A percentile compares a stretch with the other conserved stretches of the same genome.
phyloP scores from a whole-genome alignment of 768 basidiomycete species.

The Sarcodon aspratus region DNA sequence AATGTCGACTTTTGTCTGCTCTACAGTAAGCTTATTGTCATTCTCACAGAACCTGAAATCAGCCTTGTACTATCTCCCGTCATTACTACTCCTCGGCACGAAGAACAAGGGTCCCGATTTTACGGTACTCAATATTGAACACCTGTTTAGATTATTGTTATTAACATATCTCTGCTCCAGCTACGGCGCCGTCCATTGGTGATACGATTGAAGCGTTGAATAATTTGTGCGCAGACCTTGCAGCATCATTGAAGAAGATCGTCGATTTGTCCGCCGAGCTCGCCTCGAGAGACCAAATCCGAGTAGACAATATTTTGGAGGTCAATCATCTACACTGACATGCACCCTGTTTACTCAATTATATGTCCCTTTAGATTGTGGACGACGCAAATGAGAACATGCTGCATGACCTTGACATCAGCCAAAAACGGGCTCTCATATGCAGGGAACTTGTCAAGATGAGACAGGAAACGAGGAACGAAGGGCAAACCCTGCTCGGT shows the following conservation, averaged over 20 bases:
- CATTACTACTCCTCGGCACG: slow-evolving; percentile 41
- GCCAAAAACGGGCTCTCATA: slow-evolving; percentile 59
- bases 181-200: slow-evolving; percentile 66
- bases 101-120: slow-evolving; percentile 47
- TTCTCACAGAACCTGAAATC: slow-evolving; percentile 53
- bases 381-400: slow-evolving; percentile 38
- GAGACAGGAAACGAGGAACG: slow-evolving; percentile 24
- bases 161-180: slow-evolving; percentile 20
- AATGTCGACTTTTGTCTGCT: slow-evolving; percentile 4
- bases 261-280: slow-evolving; percentile 60
- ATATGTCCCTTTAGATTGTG: slow-evolving; percentile 28
- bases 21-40: neutral
- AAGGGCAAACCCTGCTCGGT: slow-evolving; percentile 50
- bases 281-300: slow-evolving; percentile 56
- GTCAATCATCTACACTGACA: slow-evolving; percentile 23
- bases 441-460: slow-evolving; percentile 46
- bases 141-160: neutral
- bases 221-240: slow-evolving; percentile 49
- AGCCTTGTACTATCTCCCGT: slow-evolving; percentile 61
- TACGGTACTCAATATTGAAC: slow-evolving; percentile 30
- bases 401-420: slow-evolving; percentile 55
- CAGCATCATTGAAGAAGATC: slow-evolving; percentile 52
- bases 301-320: slow-evolving; percentile 62
- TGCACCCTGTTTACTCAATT: neutral
- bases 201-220: slow-evolving; percentile 61